Evolutionary conservation across 169 alveolate genomes (phyloP).

Genomic region (Plasmodium ovale): DNA sequence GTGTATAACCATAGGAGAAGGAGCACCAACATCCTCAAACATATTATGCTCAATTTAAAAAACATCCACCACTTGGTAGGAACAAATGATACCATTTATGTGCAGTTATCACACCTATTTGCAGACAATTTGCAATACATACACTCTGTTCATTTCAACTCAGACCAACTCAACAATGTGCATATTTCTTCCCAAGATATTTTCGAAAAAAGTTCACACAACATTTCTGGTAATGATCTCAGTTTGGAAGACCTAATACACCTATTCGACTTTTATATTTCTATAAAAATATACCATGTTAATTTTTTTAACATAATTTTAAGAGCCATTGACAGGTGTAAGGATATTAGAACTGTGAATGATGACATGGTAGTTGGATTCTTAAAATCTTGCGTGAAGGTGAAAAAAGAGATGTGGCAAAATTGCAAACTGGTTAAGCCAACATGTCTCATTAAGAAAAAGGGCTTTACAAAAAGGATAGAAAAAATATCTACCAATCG

Average conservation of each 20-base stretch:
- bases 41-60: constrained; percentile 2
- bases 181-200: no score
- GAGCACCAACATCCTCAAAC: not conserved
- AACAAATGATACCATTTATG: not conserved
- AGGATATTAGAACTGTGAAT: not conserved
- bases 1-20: no score
- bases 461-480: no score
- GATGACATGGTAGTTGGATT: not conserved
- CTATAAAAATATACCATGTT: not conserved
- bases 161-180: not conserved
- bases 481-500: no score
- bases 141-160: not conserved
- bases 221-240: not conserved
- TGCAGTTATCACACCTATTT: not conserved
- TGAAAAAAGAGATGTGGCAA: constrained; percentile 28
- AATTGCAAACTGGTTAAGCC: no score
- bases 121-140: not conserved
- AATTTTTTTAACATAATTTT: constrained; percentile 11
- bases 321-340: not conserved
- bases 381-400: constrained; percentile 14
- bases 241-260: constrained; percentile 12
- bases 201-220: no score
- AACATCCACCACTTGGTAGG: constrained; percentile 1
- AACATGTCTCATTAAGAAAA: no score
- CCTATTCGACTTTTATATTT: constrained; percentile 15